phyloP scores from a whole-genome alignment of 108 stramenopile genomes.

The Cyclostephanos tholiformis region DNA sequence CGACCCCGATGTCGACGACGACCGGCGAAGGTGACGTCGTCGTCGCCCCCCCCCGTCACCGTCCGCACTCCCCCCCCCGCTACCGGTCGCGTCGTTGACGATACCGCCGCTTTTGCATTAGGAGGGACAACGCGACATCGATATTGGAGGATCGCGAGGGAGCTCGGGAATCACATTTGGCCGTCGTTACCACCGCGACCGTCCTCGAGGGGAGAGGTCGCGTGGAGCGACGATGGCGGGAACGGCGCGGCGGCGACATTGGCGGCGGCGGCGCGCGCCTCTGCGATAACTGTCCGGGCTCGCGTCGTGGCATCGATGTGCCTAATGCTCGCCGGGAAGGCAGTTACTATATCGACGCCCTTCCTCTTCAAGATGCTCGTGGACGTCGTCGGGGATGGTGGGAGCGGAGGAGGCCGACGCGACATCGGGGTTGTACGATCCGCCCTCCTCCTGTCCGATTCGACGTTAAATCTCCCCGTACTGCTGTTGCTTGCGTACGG shows the following conservation, averaged over 20 bases:
- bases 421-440: not conserved
- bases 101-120: no score
- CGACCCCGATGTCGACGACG: no score
- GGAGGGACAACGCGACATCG: not conserved
- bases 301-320: conserved; percentile 20
- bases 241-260: no score
- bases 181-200: conserved; percentile 9
- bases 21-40: no score
- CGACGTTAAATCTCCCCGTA: conserved; percentile 9
- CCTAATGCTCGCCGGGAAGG: conserved; percentile 29
- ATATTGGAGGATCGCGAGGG: conserved; percentile 22
- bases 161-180: conserved; percentile 23
- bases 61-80: no score
- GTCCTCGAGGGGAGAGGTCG: not conserved
- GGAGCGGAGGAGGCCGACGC: no score
- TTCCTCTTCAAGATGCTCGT: conserved; percentile 41
- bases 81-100: no score
- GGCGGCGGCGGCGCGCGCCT: conserved; percentile 10
- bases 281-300: conserved; percentile 11
- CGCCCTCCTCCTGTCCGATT: not conserved
- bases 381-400: no score
- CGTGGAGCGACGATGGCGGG: not conserved
- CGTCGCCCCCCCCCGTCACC: no score
- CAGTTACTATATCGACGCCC: conserved; percentile 25
- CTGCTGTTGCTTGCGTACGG: conserved; percentile 30